Evolutionary conservation across 192 early-diverging fungal genomes (phyloP), one percentile per base, ranked within the genome.

Genomic region (Coemansia sp.): DNA sequence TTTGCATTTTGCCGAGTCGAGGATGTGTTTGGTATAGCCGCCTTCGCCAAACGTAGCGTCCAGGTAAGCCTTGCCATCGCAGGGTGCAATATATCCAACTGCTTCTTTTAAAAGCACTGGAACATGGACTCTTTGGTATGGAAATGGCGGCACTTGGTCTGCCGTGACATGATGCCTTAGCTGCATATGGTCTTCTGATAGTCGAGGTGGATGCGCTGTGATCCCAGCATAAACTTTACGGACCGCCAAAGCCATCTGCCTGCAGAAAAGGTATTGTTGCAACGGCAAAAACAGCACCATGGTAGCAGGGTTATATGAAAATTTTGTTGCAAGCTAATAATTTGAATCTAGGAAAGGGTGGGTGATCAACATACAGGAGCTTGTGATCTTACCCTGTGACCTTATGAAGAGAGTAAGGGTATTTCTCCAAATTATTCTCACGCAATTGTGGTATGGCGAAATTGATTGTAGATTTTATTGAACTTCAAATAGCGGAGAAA

Each of bases 1-100:
- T 30, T 63, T 75, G 62, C 87, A 87, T 62, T 81, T 70, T 33
- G 77, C 79, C 29, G 58, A 63, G 86, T 87, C 89, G 1, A 93
- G 80, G 23, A 93, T 66, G 3, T 79, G 81, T 37, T 80, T 70
- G 13, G 90, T 89, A 67, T 93, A 90, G 16, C 89, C 89, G 45
- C 90, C 90, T 29, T 86, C 81, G 20, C 90, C 91, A 81, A 91
- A 93, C 4, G 90, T 93, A 15, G 85, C 85, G 66, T 93, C 91
- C 45, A 86, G 74, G 33, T 88, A 90, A 20, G 84, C 37, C 15
- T 55, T 70, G 26, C 81, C 81, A 7, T 58, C 4, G n/a, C 56
- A 53, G 13, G 87, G 86, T 15, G 51, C 52, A 23, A 88, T 58
- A 37, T 77, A 64, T 2, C 57, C 29, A 10, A 88, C 51, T 0